Evolutionary conservation across 108 stramenopile species (phyloP).

Genomic region (Aurantiochytrium sp.): DNA sequence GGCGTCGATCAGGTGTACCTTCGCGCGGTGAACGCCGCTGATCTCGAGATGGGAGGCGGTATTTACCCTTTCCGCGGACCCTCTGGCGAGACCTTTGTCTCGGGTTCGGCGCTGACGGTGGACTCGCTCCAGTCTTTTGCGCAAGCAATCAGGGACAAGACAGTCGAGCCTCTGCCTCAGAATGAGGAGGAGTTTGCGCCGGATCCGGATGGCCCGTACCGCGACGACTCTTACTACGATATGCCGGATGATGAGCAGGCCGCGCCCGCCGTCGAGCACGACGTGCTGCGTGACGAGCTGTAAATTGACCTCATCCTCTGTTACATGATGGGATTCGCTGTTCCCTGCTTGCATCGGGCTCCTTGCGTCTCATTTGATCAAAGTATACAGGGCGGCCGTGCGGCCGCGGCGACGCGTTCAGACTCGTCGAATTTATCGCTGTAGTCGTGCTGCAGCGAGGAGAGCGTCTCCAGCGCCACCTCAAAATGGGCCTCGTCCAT

Average conservation of each 20-base stretch:
- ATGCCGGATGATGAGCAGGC: neutral
- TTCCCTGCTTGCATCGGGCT: too few species aligned
- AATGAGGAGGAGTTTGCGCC: neutral
- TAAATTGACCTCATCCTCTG: too few species aligned
- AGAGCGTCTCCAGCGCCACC: conserved; percentile 31
- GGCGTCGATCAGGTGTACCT: neutral
- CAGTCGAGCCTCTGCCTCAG: neutral
- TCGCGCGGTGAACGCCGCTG: neutral
- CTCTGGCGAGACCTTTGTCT: neutral
- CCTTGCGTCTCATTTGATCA: too few species aligned
- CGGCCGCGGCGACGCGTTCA: neutral
- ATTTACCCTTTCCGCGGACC: neutral
- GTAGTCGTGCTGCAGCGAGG: conserved; percentile 34
- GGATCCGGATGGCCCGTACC: neutral
- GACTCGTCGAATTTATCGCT: neutral
- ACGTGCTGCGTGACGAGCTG: too few species aligned
- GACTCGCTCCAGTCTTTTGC: neutral
- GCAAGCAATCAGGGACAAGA: neutral
- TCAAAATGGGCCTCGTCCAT: conserved; percentile 36
- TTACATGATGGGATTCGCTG: too few species aligned
- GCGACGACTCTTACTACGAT: neutral
- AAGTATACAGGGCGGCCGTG: neutral
- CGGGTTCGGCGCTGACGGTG: neutral
- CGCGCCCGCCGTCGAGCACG: too few species aligned
- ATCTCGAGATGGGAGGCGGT: neutral